Evolutionary conservation across 108 stramenopile genomes (phyloP).

Genomic region (Skeletonema grethae): DNA sequence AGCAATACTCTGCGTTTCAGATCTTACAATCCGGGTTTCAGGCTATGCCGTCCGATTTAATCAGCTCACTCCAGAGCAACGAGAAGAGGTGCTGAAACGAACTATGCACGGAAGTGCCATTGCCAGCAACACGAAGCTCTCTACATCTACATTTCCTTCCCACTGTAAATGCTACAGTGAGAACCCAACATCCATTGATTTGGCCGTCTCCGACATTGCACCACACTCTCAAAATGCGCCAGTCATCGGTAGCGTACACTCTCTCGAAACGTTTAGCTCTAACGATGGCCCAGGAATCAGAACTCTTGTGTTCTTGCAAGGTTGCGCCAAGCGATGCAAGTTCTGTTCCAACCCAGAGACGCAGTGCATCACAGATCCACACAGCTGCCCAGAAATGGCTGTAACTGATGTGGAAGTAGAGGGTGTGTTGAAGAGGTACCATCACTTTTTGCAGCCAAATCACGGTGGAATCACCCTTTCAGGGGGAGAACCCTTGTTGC

Average conservation of each 20-base stretch:
- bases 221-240: constrained; percentile 2
- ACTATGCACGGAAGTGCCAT: constrained; percentile 39
- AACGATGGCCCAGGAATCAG: constrained; percentile 44
- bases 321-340: constrained; percentile 62
- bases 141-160: background rate
- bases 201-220: background rate
- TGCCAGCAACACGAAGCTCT: constrained; percentile 6
- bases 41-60: constrained; percentile 75
- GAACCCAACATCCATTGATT: constrained; percentile 22
- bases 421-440: constrained; percentile 45
- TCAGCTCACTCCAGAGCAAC: constrained; percentile 67
- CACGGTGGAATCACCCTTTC: constrained; percentile 65
- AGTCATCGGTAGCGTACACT: constrained; percentile 36
- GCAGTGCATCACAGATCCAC: constrained; percentile 51
- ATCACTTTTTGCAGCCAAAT: constrained; percentile 51
- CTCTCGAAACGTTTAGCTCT: constrained; percentile 29
- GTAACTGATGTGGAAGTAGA: constrained; percentile 54
- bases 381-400: constrained; percentile 54
- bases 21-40: constrained; percentile 64
- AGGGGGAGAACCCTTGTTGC: constrained; percentile 67
- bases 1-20: background rate
- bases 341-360: constrained; percentile 76
- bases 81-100: constrained; percentile 63
- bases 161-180: constrained; percentile 9
- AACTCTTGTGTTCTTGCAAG: constrained; percentile 63